phyloP scores from a whole-genome alignment of 106 monocot species.

The Vanilla planifolia region DNA sequence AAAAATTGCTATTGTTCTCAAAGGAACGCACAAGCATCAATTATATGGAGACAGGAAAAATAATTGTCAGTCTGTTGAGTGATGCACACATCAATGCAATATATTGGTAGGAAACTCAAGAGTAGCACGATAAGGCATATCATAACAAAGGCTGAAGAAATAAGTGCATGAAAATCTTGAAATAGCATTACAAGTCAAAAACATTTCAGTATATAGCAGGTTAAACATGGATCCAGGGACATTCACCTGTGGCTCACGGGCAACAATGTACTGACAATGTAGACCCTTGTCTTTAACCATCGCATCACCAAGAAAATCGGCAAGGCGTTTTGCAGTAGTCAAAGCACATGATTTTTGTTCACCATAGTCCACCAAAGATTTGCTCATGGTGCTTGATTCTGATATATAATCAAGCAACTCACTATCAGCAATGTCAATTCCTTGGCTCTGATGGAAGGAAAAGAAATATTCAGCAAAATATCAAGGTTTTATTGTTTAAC shows the following conservation, averaged over 20 bases:
- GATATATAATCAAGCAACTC: constrained; percentile 98
- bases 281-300: constrained; percentile 99
- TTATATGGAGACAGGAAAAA: too few relatives aligned
- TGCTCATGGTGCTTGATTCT: constrained; percentile 99
- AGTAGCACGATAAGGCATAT: too few relatives aligned
- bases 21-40: too few relatives aligned
- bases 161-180: too few relatives aligned
- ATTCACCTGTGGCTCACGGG: constrained; percentile 74
- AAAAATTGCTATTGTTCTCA: too few relatives aligned
- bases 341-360: constrained; percentile 94
- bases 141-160: background rate
- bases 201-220: background rate
- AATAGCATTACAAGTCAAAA: too few relatives aligned
- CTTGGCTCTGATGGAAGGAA: constrained; percentile 67
- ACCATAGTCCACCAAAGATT: constrained; percentile 91
- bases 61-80: too few relatives aligned
- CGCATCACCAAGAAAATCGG: constrained; percentile 92
- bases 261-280: constrained; percentile 88
- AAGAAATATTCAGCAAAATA: background rate
- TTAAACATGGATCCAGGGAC: background rate
- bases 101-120: too few relatives aligned
- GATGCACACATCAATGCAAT: too few relatives aligned
- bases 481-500: background rate
- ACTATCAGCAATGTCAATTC: constrained; percentile 85
- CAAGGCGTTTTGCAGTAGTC: constrained; percentile 89